A percentile compares a stretch with the other conserved stretches of the same genome.
phyloP scores from a whole-genome alignment of 495 filamentous ascomycete species.

The Cairneyella variabilis region DNA sequence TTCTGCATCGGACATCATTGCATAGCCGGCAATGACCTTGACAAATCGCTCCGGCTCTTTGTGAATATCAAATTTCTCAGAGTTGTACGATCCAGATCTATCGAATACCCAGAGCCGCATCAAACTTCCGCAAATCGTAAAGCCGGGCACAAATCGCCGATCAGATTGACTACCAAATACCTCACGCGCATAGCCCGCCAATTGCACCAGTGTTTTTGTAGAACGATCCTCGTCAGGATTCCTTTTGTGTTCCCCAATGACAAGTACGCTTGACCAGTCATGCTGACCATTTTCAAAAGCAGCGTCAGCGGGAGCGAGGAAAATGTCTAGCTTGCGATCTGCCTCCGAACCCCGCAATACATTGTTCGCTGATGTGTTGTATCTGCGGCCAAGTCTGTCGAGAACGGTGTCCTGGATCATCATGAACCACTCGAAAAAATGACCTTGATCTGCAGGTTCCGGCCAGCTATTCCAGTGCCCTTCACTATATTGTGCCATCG shows the following conservation, averaged over 20 bases:
- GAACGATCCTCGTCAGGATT: constrained; percentile 21
- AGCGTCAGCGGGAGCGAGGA: constrained; percentile 21
- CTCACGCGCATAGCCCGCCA: constrained; percentile 21
- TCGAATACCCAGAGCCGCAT: constrained; percentile 37
- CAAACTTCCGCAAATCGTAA: no score
- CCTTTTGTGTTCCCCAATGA: constrained; percentile 29
- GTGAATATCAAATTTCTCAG: constrained; percentile 32
- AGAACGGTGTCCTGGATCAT: constrained; percentile 26
- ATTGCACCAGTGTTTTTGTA: constrained; percentile 21
- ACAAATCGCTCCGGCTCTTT: constrained; percentile 29
- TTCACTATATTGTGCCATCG: constrained; percentile 20
- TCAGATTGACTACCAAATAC: constrained; percentile 28
- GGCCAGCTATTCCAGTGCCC: constrained; percentile 22
- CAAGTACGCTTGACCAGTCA: constrained; percentile 23
- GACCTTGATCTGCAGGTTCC: constrained; percentile 23
- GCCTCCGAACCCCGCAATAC: constrained; percentile 24
- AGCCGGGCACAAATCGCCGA: constrained; percentile 31
- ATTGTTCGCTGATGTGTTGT: constrained; percentile 27
- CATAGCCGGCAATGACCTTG: constrained; percentile 29
- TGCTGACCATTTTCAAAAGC: constrained; percentile 14
- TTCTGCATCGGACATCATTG: constrained; percentile 30
- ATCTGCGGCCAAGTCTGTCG: constrained; percentile 22
- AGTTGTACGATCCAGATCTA: constrained; percentile 34
- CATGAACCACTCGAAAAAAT: constrained; percentile 24
- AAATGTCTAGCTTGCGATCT: constrained; percentile 26